These are phyloP conservation scores for Ceratobasidium sp. DNA, from an alignment of 1,284 basidiomycete species.

Conservation along the genomic window DNA sequence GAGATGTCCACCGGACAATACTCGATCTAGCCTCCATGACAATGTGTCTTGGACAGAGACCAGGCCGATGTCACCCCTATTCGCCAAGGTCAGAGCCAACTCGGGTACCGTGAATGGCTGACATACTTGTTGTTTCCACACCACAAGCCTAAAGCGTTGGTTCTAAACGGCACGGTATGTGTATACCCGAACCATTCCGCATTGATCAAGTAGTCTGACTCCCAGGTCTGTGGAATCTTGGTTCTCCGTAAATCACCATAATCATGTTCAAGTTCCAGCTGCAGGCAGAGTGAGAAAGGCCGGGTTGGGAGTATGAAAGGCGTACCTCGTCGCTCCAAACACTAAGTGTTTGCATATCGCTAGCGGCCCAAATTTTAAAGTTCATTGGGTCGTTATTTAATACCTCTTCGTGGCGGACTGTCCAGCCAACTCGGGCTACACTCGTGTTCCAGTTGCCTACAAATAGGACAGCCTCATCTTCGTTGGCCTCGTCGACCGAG, in stretches of 20 bases:
- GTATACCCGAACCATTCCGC: constrained; percentile 40
- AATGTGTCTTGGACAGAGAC: constrained; percentile 51
- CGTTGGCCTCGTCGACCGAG: constrained; percentile 69
- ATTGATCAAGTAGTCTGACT: constrained; percentile 67
- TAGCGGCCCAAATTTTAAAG: constrained; percentile 66
- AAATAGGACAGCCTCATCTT: constrained; percentile 72
- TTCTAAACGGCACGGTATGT: constrained; percentile 36
- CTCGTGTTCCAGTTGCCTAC: constrained; percentile 79
- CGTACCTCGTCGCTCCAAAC: constrained; percentile 72
- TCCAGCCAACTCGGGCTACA: constrained; percentile 75
- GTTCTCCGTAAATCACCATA: constrained; percentile 60
- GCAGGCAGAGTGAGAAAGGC: neutral
- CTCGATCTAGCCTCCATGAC: constrained; percentile 58
- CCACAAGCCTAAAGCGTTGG: constrained; percentile 54
- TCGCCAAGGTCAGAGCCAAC: constrained; percentile 25
- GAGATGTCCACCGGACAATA: constrained; percentile 60
- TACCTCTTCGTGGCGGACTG: constrained; percentile 39
- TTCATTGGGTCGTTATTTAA: constrained; percentile 11
- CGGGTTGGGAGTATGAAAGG: constrained; percentile 12
- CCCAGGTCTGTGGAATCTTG: constrained; percentile 58
- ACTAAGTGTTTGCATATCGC: constrained; percentile 86
- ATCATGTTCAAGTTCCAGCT: constrained; percentile 61
- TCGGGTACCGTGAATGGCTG: neutral
- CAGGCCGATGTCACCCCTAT: constrained; percentile 65
- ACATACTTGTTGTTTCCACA: constrained; percentile 67